Evolutionary conservation across 345 rosid species (phyloP).

Genomic region (Citrus unshiu): DNA sequence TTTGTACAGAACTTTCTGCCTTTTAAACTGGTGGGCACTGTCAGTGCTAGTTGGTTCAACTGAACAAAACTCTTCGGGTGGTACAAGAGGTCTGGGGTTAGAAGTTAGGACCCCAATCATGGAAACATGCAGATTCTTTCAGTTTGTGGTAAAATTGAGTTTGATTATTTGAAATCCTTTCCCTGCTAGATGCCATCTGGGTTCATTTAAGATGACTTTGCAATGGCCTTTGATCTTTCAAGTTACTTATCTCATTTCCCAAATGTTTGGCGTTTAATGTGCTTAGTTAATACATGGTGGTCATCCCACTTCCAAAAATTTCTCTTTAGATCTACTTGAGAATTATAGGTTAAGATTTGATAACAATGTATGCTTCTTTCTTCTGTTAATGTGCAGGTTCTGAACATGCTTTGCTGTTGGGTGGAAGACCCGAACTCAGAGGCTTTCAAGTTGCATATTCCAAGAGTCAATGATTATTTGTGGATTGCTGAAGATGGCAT

Average conservation of each 20-base stretch:
- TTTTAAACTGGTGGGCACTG: not conserved
- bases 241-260: not conserved
- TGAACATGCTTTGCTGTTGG: slow-evolving; percentile 99
- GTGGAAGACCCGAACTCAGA: slow-evolving; percentile 96
- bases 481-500: slow-evolving; percentile 99
- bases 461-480: slow-evolving; percentile 76
- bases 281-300: not conserved
- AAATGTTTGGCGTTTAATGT: not conserved
- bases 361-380: not conserved
- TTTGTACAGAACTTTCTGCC: not conserved
- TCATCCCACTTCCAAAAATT: not conserved
- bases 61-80: not conserved
- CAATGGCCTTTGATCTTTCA: not conserved
- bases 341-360: slow-evolving; percentile 8
- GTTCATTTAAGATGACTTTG: not conserved
- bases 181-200: not conserved
- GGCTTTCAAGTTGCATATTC: slow-evolving; percentile 88
- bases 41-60: not conserved
- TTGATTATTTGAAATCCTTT: not conserved
- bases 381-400: slow-evolving; percentile 47
- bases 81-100: not conserved
- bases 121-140: not conserved
- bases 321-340: not conserved
- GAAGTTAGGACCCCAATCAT: not conserved
- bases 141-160: not conserved